phyloP scores from a whole-genome alignment of 129 eudicot species.

The Glebionis coronaria region DNA sequence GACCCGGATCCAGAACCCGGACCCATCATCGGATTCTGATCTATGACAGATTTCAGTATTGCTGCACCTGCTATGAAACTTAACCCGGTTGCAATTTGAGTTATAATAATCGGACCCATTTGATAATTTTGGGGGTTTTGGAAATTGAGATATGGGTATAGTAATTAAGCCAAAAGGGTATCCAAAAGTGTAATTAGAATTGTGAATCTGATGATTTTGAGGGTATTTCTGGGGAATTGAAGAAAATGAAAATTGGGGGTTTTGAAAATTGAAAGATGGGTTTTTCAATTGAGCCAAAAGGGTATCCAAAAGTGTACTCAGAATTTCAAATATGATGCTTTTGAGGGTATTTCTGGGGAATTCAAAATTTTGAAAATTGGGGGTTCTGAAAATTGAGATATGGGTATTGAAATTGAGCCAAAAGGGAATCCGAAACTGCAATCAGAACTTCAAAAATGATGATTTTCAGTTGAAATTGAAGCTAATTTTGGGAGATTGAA shows the following conservation, averaged over 20 bases:
- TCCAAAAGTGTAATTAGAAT: no score
- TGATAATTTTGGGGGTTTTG: neutral
- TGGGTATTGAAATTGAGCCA: neutral
- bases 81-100: slow-evolving; percentile 73
- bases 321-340: no score
- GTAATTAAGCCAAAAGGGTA: no score
- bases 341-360: neutral
- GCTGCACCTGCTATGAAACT: slow-evolving; percentile 81
- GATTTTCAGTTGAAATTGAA: neutral
- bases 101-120: slow-evolving; percentile 72
- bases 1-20: slow-evolving; percentile 50
- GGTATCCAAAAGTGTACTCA: no score
- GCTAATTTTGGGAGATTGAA: neutral
- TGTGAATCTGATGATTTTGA: no score
- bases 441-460: no score
- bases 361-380: neutral
- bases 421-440: no score
- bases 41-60: slow-evolving; percentile 62
- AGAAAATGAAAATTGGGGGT: neutral
- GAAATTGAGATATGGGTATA: neutral
- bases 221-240: neutral
- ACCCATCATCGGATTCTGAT: slow-evolving; percentile 52
- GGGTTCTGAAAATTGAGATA: neutral
- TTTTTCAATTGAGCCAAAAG: no score
- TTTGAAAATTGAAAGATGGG: neutral